Evolutionary conservation across 2,329 filamentous ascomycete genomes (phyloP).

Genomic region (Scleromitrula shiraiana): DNA sequence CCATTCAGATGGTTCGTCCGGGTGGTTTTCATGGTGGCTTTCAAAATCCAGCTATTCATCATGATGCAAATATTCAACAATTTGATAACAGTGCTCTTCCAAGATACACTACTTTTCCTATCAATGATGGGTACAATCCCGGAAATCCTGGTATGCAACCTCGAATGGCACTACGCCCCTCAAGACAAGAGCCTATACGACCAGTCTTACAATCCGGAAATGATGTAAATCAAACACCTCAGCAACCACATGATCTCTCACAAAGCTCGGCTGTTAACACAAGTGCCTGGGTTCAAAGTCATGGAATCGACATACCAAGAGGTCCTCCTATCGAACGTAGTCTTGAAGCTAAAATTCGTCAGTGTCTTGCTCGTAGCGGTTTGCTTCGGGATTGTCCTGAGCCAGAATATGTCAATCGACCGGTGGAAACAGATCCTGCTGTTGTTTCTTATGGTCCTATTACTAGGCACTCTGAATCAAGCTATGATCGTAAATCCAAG

Average conservation of each 20-base stretch:
- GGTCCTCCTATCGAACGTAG: not conserved
- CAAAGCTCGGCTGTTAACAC: not conserved
- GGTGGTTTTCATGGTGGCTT: not conserved
- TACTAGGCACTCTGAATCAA: not conserved
- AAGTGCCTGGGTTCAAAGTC: not conserved
- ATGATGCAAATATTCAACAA: not conserved
- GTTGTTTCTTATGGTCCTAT: conserved; percentile 13
- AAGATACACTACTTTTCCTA: not conserved
- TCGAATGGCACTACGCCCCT: conserved; percentile 3
- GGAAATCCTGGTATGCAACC: not conserved
- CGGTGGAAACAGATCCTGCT: conserved; percentile 19
- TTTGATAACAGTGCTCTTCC: not conserved
- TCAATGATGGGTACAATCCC: not conserved
- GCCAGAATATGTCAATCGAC: conserved; percentile 4
- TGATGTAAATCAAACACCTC: not conserved
- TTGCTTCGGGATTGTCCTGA: conserved; percentile 7
- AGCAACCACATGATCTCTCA: not conserved
- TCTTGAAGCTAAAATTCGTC: conserved; percentile 6
- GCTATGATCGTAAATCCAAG: conserved; percentile 1
- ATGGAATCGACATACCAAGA: not conserved
- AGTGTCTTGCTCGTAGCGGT: conserved; percentile 5
- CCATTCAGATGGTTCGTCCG: not conserved
- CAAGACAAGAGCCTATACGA: conserved; percentile 2
- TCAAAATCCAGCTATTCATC: not conserved
- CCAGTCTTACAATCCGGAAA: not conserved